Conservation (phyloP, 768 basidiomycete species). For the Floccularia luteovirens region DNA sequence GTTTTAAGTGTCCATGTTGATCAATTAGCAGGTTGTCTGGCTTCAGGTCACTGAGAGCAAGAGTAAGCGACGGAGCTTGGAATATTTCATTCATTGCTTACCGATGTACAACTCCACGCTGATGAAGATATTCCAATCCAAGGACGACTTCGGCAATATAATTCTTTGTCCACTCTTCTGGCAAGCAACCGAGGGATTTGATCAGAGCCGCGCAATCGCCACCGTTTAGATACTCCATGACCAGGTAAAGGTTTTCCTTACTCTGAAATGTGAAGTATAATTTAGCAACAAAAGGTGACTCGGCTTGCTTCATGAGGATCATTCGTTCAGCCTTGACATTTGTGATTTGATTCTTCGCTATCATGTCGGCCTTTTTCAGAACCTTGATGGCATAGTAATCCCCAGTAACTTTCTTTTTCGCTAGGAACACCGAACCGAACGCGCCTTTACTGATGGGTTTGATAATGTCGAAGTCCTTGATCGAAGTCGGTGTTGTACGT, state of each 20-base stretch:
- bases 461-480: conserved; percentile 99
- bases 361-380: conserved; percentile 99
- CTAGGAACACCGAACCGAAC: conserved; percentile 96
- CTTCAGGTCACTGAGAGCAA: conserved; percentile 76
- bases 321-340: conserved; percentile 99
- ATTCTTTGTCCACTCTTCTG: conserved; percentile 95
- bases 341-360: conserved; percentile 99
- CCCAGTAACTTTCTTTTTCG: conserved; percentile 96
- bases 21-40: conserved; percentile 98
- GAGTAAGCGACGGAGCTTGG: conserved; percentile 7
- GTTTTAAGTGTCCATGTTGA: conserved; percentile 91
- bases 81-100: conserved; percentile 26
- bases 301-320: conserved; percentile 99
- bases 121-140: conserved; percentile 94
- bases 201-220: conserved; percentile 97
- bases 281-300: conserved; percentile 96
- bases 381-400: conserved; percentile 99
- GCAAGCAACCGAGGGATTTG: conserved; percentile 87
- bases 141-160: conserved; percentile 96
- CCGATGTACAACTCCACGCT: conserved; percentile 95
- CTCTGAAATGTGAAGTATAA: conserved; percentile 99
- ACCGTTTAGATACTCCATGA: conserved; percentile 99
- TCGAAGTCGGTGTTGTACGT: conserved; percentile 80
- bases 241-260: conserved; percentile 97
- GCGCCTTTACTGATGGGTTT: conserved; percentile 99